A percentile compares a stretch with the other conserved stretches of the same genome.
Evolutionary conservation across 805 yeast species (phyloP).

Genomic region (Suhomyces emberorum): DNA sequence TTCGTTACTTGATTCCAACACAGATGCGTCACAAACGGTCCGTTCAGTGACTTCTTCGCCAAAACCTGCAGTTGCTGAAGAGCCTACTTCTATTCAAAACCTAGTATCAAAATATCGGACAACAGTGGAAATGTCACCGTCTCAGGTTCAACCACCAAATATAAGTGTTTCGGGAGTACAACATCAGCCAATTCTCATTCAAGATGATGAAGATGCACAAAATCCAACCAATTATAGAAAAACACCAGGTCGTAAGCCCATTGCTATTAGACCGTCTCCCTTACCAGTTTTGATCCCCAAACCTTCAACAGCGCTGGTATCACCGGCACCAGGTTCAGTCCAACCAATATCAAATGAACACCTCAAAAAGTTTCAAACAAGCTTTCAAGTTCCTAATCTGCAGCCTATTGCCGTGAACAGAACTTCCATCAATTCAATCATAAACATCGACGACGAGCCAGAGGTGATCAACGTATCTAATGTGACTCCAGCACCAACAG

Average conservation of each 20-base stretch:
- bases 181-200: slow-evolving; percentile 1
- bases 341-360: slow-evolving; percentile 17
- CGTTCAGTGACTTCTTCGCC: slow-evolving; percentile 3
- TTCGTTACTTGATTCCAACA: slow-evolving; percentile 23
- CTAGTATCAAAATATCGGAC: slow-evolving; percentile 35
- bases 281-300: slow-evolving; percentile 20
- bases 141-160: slow-evolving; percentile 1
- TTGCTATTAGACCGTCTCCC: slow-evolving; percentile 8
- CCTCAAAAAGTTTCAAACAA: slow-evolving; percentile 31
- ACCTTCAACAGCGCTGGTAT: slow-evolving; percentile 7
- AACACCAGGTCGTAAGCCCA: slow-evolving; percentile 5
- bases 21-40: slow-evolving; percentile 8
- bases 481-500: slow-evolving; percentile 5
- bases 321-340: slow-evolving; percentile 6
- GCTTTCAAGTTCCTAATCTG: slow-evolving; percentile 17
- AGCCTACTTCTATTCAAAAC: slow-evolving; percentile 7
- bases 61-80: slow-evolving; percentile 6
- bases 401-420: slow-evolving; percentile 17
- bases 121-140: slow-evolving; percentile 17
- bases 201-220: slow-evolving; percentile 9
- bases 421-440: slow-evolving; percentile 39
- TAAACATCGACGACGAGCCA: slow-evolving; percentile 33
- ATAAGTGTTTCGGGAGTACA: too few relatives aligned
- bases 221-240: too few relatives aligned
- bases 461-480: slow-evolving; percentile 1